Conservation (phyloP, 2,329 filamentous ascomycete species). For the Onygenales sp. region DNA sequence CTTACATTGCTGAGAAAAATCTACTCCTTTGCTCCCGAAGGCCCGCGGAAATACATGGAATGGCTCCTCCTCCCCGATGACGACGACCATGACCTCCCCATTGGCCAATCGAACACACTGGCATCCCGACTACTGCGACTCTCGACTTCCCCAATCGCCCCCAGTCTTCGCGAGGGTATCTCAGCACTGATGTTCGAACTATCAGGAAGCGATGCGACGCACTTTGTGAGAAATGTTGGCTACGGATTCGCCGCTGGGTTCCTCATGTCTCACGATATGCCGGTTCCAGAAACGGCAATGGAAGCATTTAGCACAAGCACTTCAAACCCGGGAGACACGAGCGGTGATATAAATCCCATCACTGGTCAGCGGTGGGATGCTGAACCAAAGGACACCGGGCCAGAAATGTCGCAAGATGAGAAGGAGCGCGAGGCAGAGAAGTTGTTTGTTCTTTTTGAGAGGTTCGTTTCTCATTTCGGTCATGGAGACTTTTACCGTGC, state of each 20-base stretch:
- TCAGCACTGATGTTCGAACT: constrained; percentile 78
- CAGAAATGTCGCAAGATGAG: constrained; percentile 81
- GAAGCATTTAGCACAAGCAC: constrained; percentile 40
- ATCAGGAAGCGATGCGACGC: constrained; percentile 67
- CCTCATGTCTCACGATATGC: constrained; percentile 72
- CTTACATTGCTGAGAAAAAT: constrained; percentile 63
- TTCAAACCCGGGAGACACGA: constrained; percentile 19
- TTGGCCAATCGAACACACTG: constrained; percentile 66
- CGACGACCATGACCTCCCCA: constrained; percentile 63
- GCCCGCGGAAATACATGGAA: constrained; percentile 55
- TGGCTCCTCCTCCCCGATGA: constrained; percentile 63
- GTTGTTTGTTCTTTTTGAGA: constrained; percentile 83
- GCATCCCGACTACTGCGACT: constrained; percentile 68
- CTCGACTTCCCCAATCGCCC: constrained; percentile 62
- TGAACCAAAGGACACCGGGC: constrained; percentile 50
- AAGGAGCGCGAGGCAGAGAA: constrained; percentile 86
- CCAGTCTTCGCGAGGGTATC: constrained; percentile 64
- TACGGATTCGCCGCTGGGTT: constrained; percentile 92
- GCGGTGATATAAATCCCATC: constrained; percentile 61
- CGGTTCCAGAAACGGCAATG: constrained; percentile 58
- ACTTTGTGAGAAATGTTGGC: constrained; percentile 82
- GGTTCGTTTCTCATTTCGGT: constrained; percentile 39
- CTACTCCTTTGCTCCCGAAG: constrained; percentile 57
- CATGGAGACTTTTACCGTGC: neutral
- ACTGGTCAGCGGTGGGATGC: constrained; percentile 72